A percentile compares a stretch with the other conserved stretches of the same genome.
phyloP scores from a whole-genome alignment of 805 yeast genomes.

The Sugiyamaella mastotermitis region DNA sequence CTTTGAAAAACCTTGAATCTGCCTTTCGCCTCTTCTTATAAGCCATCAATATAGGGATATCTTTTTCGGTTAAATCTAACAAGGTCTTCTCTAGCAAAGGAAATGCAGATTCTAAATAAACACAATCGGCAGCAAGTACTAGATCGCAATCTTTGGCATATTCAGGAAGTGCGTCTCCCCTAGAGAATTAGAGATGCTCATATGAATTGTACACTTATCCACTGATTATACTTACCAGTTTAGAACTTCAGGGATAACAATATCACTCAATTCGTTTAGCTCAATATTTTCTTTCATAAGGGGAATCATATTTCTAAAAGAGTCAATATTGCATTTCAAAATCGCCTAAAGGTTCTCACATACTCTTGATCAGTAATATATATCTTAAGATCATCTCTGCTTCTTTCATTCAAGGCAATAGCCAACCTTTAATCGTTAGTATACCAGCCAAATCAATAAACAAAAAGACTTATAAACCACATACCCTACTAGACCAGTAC shows the following conservation, averaged over 20 bases:
- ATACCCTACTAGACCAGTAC: constrained; percentile 52
- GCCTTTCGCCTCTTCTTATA: constrained; percentile 50
- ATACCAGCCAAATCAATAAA: background rate
- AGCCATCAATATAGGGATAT: constrained; percentile 45
- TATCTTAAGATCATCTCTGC: constrained; percentile 30
- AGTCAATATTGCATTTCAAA: background rate
- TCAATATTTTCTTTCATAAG: constrained; percentile 42
- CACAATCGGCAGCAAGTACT: constrained; percentile 56
- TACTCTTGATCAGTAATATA: constrained; percentile 45
- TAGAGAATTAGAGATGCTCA: constrained; percentile 1
- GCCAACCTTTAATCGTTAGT: constrained; percentile 24
- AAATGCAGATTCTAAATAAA: constrained; percentile 49
- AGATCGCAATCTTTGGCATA: constrained; percentile 37
- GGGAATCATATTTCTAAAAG: constrained; percentile 32
- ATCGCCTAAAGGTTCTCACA: constrained; percentile 8
- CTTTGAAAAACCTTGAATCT: constrained; percentile 33
- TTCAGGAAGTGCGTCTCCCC: constrained; percentile 36
- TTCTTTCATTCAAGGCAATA: constrained; percentile 24
- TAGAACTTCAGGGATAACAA: constrained; percentile 38
- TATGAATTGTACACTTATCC: too few relatives aligned
- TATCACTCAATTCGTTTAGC: constrained; percentile 33
- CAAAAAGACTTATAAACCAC: constrained; percentile 8
- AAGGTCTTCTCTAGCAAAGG: constrained; percentile 46
- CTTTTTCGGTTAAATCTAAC: constrained; percentile 35
- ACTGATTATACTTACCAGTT: constrained; percentile 38